Conservation (phyloP, 768 basidiomycete species). For the Hypholoma fasciculare region DNA sequence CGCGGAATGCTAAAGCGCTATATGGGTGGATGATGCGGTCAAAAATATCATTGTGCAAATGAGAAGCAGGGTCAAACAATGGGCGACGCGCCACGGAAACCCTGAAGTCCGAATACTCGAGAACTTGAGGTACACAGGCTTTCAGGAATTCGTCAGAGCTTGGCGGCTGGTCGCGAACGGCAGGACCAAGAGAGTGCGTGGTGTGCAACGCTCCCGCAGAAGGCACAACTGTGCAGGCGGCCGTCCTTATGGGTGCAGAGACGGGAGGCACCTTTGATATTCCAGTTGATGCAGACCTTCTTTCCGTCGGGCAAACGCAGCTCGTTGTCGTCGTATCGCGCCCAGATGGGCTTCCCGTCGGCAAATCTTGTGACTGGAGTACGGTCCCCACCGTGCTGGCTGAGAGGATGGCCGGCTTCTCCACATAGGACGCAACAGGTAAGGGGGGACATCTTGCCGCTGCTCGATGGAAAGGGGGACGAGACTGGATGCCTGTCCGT, state of each 20-base stretch:
- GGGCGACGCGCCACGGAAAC: not conserved
- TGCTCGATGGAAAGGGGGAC: conserved; percentile 9
- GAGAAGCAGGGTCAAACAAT: not conserved
- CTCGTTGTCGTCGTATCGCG: not conserved
- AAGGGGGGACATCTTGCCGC: not conserved
- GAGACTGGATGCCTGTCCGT: not conserved
- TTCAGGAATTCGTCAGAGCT: no score
- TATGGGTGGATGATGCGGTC: conserved; percentile 30
- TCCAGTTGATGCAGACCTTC: conserved; percentile 3
- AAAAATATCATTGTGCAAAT: conserved; percentile 9
- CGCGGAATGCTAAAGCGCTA: conserved; percentile 24
- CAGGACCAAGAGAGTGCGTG: conserved; percentile 14
- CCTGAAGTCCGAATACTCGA: not conserved
- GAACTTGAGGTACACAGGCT: not conserved
- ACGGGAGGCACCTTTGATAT: not conserved
- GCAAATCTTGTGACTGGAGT: not conserved
- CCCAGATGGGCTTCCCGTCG: conserved; percentile 1
- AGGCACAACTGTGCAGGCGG: conserved; percentile 19
- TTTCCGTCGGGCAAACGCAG: not conserved
- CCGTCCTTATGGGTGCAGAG: not conserved
- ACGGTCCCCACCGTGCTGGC: not conserved
- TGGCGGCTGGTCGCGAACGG: not conserved
- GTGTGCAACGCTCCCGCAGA: conserved; percentile 23
- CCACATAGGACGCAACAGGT: conserved; percentile 5
- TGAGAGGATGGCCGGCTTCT: not conserved